phyloP scores from a whole-genome alignment of 148 eudicot species.

The Camellia japonica region DNA sequence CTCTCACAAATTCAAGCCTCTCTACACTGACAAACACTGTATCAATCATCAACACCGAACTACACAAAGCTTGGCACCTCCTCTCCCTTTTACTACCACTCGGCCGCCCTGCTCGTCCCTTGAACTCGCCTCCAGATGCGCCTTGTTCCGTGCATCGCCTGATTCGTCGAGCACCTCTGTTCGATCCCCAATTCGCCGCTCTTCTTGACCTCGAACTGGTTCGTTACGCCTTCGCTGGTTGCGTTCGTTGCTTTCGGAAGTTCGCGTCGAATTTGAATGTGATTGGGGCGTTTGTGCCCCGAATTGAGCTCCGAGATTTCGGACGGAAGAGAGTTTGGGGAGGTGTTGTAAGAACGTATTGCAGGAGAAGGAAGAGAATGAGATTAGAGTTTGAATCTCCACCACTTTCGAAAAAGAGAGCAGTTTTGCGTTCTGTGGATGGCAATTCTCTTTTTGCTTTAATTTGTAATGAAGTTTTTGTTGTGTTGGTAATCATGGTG shows the following conservation, averaged over 20 bases:
- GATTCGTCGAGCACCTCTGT: slow-evolving; percentile 46
- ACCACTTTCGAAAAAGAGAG: slow-evolving; percentile 28
- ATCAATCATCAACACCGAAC: not conserved
- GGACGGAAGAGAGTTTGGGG: slow-evolving; percentile 7
- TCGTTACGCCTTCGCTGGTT: slow-evolving; percentile 39
- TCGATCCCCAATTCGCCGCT: slow-evolving; percentile 67
- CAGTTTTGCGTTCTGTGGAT: slow-evolving; percentile 8
- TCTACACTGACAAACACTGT: not conserved
- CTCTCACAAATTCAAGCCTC: slow-evolving; percentile 20
- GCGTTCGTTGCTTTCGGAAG: slow-evolving; percentile 29
- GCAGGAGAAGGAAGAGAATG: slow-evolving; percentile 47
- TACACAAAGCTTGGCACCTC: slow-evolving; percentile 59
- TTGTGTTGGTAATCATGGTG: too few species aligned
- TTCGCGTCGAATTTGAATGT: slow-evolving; percentile 27
- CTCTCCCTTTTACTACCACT: slow-evolving; percentile 34
- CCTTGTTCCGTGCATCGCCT: slow-evolving; percentile 34
- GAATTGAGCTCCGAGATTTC: slow-evolving; percentile 14
- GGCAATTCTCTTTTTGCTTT: too few species aligned
- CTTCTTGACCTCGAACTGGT: slow-evolving; percentile 11
- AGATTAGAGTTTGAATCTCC: slow-evolving; percentile 16
- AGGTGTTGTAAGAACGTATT: slow-evolving; percentile 35
- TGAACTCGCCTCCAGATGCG: slow-evolving; percentile 50
- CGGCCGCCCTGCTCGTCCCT: slow-evolving; percentile 43
- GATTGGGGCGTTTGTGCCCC: slow-evolving; percentile 19
- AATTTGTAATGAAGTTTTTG: too few species aligned